A percentile compares a stretch with the other conserved stretches of the same genome.
Evolutionary conservation across 139 green algal species (phyloP).

Genomic region (Asterochloris erici): DNA sequence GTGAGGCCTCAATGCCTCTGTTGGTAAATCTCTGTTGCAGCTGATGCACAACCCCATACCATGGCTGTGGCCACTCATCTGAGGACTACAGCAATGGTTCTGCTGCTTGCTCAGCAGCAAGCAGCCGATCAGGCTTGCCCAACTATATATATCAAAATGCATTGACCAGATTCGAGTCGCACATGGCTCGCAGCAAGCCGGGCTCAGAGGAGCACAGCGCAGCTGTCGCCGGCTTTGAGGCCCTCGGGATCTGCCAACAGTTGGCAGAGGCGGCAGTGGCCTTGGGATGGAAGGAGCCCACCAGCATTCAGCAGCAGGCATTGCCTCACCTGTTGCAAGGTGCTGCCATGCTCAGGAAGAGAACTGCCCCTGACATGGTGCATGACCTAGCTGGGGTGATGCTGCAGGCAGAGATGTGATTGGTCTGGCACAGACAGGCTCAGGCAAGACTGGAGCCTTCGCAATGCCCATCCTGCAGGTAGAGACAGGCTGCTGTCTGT

Average conservation of each 20-base stretch:
- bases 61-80: too few relatives aligned
- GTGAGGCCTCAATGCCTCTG: too few relatives aligned
- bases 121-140: too few relatives aligned
- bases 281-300: slow-evolving; percentile 83
- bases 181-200: too few relatives aligned
- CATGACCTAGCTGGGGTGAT: too few relatives aligned
- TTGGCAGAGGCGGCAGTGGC: slow-evolving; percentile 74
- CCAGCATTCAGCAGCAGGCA: slow-evolving; percentile 80
- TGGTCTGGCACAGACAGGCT: slow-evolving; percentile 96
- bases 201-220: slow-evolving; percentile 1
- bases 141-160: too few relatives aligned
- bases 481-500: too few relatives aligned
- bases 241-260: slow-evolving; percentile 77
- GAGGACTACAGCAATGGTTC: too few relatives aligned
- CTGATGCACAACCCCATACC: too few relatives aligned
- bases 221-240: slow-evolving; percentile 52
- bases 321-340: slow-evolving; percentile 80
- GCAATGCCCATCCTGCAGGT: slow-evolving; percentile 87
- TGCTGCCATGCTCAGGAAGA: slow-evolving; percentile 2
- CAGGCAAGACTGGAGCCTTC: slow-evolving; percentile 97
- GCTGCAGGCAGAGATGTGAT: slow-evolving; percentile 91
- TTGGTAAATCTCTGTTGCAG: too few relatives aligned
- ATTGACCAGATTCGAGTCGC: too few relatives aligned
- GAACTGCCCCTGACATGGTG: not conserved
- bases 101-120: too few relatives aligned